These are phyloP conservation scores for Cinnamomum chago DNA, from an alignment of 164 flowering plant genomes.

Conservation along the genomic window DNA sequence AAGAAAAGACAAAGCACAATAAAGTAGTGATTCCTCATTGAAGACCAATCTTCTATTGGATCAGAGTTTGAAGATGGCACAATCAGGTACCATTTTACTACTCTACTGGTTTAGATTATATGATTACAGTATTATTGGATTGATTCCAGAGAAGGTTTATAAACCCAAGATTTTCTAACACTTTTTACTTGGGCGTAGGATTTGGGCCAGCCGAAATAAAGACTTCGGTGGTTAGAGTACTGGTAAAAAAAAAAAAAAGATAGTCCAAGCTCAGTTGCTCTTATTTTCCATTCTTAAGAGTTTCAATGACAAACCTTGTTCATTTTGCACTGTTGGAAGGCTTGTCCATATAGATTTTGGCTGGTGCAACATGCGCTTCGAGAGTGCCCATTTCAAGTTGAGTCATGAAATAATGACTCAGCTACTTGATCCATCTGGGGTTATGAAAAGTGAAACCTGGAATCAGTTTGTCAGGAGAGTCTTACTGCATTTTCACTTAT, in stretches of 20 bases:
- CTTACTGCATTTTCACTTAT: not conserved
- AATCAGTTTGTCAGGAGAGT: constrained; percentile 65
- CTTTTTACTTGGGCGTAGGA: no score
- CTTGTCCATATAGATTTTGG: constrained; percentile 99
- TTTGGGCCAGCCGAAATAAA: no score
- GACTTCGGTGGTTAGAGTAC: not conserved
- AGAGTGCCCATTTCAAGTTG: constrained; percentile 97
- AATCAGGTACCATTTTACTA: no score
- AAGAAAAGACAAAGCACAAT: no score
- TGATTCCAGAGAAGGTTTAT: no score
- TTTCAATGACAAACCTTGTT: not conserved
- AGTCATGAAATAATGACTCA: constrained; percentile 99
- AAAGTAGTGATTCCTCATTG: no score
- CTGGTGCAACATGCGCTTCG: constrained; percentile 96
- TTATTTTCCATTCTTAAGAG: not conserved
- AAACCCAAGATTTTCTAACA: no score
- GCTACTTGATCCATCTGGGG: constrained; percentile 96
- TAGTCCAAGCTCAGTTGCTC: not conserved
- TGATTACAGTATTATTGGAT: no score
- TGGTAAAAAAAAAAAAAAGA: not conserved
- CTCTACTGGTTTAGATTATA: no score
- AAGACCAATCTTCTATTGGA: no score
- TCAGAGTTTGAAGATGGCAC: no score
- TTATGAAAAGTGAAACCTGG: constrained; percentile 98
- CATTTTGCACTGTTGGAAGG: constrained; percentile 69